phyloP scores from a whole-genome alignment of 73 alveolate genomes.

The Chromera velia region DNA sequence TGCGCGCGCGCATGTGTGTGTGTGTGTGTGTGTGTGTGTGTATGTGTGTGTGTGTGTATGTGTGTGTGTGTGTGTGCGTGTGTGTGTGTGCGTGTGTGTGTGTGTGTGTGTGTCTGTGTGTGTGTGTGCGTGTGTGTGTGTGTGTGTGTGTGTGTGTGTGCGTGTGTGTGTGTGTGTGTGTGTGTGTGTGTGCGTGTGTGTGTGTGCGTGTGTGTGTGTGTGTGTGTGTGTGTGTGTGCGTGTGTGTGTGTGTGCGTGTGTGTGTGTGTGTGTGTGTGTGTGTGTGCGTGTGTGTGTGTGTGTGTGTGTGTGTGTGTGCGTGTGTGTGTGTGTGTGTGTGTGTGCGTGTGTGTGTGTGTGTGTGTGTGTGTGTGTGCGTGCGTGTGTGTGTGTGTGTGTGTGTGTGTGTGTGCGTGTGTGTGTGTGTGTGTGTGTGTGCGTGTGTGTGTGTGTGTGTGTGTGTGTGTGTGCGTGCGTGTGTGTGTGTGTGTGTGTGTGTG shows the following conservation, averaged over 20 bases:
- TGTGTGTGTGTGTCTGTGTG: constrained; percentile 11
- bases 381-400: constrained; percentile 11
- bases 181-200: constrained; percentile 11
- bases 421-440: constrained; percentile 11
- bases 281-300: constrained; percentile 7
- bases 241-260: constrained; percentile 11
- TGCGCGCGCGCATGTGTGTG: too few relatives aligned
- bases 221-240: constrained; percentile 3
- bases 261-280: constrained; percentile 6
- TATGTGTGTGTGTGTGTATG: too few relatives aligned
- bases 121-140: constrained; percentile 6
- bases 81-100: constrained; percentile 13
- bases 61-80: too few relatives aligned
- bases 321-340: constrained; percentile 11
- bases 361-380: constrained; percentile 1
- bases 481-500: constrained; percentile 10
- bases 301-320: constrained; percentile 15
- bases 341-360: constrained; percentile 1
- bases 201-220: constrained; percentile 15
- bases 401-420: constrained; percentile 8
- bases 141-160: constrained; percentile 8
- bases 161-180: constrained; percentile 7
- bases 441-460: constrained; percentile 10
- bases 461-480: constrained; percentile 11
- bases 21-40: constrained; percentile 2